A percentile compares a stretch with the other conserved stretches of the same genome.
Conservation (phyloP, 305 asterid species). For the Fraxinus ornus region DNA sequence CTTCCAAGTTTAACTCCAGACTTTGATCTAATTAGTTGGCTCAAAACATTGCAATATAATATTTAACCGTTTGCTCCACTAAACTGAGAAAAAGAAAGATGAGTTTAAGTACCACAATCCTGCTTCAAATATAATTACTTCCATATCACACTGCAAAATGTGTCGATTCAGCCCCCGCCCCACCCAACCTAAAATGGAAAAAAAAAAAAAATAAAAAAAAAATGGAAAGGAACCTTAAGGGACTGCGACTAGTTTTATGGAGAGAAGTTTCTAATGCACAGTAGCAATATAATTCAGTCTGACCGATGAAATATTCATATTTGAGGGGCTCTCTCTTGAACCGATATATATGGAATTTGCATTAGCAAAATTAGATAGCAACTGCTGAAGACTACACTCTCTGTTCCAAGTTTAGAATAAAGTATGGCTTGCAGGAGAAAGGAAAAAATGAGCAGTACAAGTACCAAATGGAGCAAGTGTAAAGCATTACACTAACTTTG, state of each 20-base stretch:
- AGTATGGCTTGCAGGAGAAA: conserved; percentile 31
- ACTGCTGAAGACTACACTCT: background rate
- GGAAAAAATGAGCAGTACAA: conserved; percentile 19
- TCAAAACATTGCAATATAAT: background rate
- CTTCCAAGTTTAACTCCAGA: background rate
- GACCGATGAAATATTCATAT: background rate
- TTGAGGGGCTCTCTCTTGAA: too few species aligned
- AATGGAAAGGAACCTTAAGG: too few species aligned
- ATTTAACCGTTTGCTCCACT: background rate
- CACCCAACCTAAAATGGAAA: too few species aligned
- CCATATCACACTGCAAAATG: background rate
- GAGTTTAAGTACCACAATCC: background rate
- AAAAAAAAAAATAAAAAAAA: too few species aligned
- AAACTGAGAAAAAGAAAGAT: background rate
- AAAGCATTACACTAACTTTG: conserved; percentile 24
- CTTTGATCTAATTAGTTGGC: too few species aligned
- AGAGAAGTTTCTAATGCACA: background rate
- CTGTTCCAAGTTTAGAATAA: background rate
- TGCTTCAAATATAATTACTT: too few species aligned
- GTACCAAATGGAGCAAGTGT: conserved; percentile 25
- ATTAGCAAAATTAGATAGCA: background rate
- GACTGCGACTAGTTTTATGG: too few species aligned
- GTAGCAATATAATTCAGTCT: background rate
- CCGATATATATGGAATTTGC: background rate
- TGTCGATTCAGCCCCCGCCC: too few species aligned